Conservation (phyloP, 148 eudicot species). For the Cornus suecica region DNA sequence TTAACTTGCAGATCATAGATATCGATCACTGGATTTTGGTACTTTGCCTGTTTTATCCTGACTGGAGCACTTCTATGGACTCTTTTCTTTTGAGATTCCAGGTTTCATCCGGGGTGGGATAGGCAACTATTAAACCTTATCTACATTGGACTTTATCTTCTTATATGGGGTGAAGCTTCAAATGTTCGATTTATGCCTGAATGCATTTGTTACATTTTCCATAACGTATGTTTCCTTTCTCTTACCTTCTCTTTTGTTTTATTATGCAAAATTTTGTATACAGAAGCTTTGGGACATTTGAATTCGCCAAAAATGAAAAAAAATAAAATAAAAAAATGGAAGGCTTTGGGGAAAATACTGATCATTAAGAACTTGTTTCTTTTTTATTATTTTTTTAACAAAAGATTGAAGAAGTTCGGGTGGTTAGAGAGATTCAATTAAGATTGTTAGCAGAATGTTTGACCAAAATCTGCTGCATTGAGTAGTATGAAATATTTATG, state of each 20-base stretch:
- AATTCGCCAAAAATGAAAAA: no score
- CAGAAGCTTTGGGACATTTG: not conserved
- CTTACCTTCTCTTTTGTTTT: no score
- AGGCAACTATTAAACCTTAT: conserved; percentile 71
- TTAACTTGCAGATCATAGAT: conserved; percentile 8
- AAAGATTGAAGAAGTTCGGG: not conserved
- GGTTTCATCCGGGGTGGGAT: conserved; percentile 52
- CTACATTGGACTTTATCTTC: conserved; percentile 91
- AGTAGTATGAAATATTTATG: not conserved
- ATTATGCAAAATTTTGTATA: not conserved
- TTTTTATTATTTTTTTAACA: no score
- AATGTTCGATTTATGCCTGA: conserved; percentile 96
- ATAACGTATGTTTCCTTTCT: conserved; percentile 48
- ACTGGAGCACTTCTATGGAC: not conserved
- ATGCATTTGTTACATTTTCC: conserved; percentile 94
- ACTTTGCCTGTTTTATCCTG: not conserved
- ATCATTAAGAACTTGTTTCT: not conserved
- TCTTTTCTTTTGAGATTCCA: conserved; percentile 28
- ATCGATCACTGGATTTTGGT: not conserved
- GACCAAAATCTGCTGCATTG: not conserved
- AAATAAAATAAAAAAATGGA: no score
- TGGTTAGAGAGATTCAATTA: not conserved
- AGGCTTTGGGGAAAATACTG: not conserved
- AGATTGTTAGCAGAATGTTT: no score
- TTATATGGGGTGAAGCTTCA: conserved; percentile 99